A percentile compares a stretch with the other conserved stretches of the same genome.
These are phyloP conservation scores for Citrus mangshanensis DNA, from an alignment of 345 rosid species.

Conservation along the genomic window DNA sequence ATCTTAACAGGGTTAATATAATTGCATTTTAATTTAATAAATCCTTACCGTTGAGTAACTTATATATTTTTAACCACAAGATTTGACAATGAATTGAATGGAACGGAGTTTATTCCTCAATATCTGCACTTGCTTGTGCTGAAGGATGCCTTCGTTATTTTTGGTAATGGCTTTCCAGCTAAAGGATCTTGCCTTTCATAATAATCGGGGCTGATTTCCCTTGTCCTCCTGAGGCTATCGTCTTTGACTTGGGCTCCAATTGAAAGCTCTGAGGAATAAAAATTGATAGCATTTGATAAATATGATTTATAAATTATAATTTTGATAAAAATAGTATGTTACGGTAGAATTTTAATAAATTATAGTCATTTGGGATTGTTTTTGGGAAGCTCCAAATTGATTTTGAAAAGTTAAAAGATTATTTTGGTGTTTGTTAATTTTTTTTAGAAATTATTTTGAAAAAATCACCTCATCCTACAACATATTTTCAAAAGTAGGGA, in stretches of 20 bases:
- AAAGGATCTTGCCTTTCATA: neutral
- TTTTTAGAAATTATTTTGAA: no score
- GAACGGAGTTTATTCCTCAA: neutral
- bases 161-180: neutral
- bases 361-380: no score
- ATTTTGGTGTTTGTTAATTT: no score
- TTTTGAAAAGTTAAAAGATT: no score
- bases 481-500: accelerated
- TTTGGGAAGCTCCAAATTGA: accelerated
- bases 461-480: no score
- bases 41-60: neutral
- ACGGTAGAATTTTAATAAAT: no score
- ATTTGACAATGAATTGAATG: neutral
- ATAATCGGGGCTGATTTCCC: neutral
- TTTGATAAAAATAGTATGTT: no score
- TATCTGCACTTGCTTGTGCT: neutral
- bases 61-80: neutral
- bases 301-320: no score
- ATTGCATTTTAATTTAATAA: neutral
- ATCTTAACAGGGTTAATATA: neutral
- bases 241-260: no score
- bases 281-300: no score
- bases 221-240: neutral
- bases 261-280: no score
- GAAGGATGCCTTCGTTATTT: neutral